These are phyloP conservation scores for Tetrapyrgos nigripes DNA, from an alignment of 1,284 basidiomycete species.

Conservation along the genomic window DNA sequence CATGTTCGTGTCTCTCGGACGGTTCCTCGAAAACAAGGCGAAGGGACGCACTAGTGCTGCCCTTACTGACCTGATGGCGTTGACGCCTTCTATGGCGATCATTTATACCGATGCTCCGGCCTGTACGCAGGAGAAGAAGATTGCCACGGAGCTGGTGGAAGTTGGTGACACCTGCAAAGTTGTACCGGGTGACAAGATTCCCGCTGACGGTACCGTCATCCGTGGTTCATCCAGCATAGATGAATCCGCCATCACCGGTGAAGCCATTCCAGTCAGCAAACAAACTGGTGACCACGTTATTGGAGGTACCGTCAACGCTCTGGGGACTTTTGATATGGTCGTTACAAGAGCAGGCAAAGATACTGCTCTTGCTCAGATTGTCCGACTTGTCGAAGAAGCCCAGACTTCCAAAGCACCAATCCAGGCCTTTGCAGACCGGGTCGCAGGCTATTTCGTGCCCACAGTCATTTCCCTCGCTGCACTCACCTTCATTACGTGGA, in stretches of 20 bases:
- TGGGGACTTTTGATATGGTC: constrained; percentile 95
- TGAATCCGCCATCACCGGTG: constrained; percentile 97
- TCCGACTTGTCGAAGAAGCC: constrained; percentile 96
- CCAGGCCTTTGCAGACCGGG: constrained; percentile 94
- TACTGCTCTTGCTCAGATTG: constrained; percentile 95
- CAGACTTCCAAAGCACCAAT: constrained; percentile 99
- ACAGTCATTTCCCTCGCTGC: constrained; percentile 85
- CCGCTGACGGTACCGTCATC: constrained; percentile 93
- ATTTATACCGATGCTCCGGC: constrained; percentile 88
- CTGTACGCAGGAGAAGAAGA: constrained; percentile 86
- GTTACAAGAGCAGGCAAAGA: constrained; percentile 96
- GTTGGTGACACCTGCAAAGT: constrained; percentile 94
- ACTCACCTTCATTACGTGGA: constrained; percentile 88
- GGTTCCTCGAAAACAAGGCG: constrained; percentile 95
- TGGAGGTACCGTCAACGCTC: constrained; percentile 96
- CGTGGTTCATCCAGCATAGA: constrained; percentile 90
- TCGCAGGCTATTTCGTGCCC: constrained; percentile 97
- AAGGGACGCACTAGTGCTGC: constrained; percentile 98
- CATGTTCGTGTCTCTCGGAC: constrained; percentile 95
- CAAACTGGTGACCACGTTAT: constrained; percentile 85
- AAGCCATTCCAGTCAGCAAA: constrained; percentile 92
- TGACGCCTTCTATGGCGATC: constrained; percentile 93
- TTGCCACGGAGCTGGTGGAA: constrained; percentile 94
- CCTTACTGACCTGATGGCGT: constrained; percentile 93
- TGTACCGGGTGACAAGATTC: constrained; percentile 95